phyloP scores from a whole-genome alignment of 2,329 filamentous ascomycete species.

The Lithohypha guttulata region DNA sequence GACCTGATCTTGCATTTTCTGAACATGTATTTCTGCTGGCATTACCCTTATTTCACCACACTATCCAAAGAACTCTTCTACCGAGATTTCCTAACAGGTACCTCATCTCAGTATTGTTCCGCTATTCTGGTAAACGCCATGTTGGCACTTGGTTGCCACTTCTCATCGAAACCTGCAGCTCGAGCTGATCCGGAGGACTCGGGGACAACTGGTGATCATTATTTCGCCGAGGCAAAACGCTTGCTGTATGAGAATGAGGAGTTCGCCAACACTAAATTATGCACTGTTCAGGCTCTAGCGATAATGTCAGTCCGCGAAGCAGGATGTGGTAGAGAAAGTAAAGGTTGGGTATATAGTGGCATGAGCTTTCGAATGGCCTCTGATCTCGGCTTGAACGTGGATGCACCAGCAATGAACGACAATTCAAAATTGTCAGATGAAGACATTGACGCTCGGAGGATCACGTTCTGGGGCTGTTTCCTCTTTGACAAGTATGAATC shows the following conservation, averaged over 20 bases:
- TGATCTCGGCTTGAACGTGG: constrained; percentile 83
- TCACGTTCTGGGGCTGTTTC: constrained; percentile 97
- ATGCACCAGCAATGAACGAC: constrained; percentile 55
- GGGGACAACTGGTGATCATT: constrained; percentile 85
- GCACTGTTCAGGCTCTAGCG: constrained; percentile 85
- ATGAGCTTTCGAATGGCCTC: constrained; percentile 98
- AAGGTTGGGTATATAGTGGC: constrained; percentile 95
- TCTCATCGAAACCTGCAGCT: constrained; percentile 65
- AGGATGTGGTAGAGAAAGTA: constrained; percentile 84
- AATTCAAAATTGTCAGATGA: constrained; percentile 60
- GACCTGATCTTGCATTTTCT: constrained; percentile 75
- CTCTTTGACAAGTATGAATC: constrained; percentile 72
- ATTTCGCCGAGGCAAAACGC: constrained; percentile 86
- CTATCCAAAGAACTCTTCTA: constrained; percentile 80
- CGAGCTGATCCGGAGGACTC: constrained; percentile 62
- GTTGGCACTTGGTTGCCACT: constrained; percentile 85
- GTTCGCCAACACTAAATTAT: constrained; percentile 76
- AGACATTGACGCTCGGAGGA: constrained; percentile 76
- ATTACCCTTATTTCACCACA: constrained; percentile 92
- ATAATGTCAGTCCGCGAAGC: constrained; percentile 95
- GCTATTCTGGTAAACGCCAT: constrained; percentile 86
- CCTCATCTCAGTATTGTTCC: constrained; percentile 68
- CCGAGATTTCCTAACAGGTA: constrained; percentile 66
- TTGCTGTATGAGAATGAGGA: constrained; percentile 85
- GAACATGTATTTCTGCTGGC: constrained; percentile 97